These are phyloP conservation scores for Alternaria ventricosa DNA, from an alignment of 2,329 filamentous ascomycete species.

Conservation along the genomic window DNA sequence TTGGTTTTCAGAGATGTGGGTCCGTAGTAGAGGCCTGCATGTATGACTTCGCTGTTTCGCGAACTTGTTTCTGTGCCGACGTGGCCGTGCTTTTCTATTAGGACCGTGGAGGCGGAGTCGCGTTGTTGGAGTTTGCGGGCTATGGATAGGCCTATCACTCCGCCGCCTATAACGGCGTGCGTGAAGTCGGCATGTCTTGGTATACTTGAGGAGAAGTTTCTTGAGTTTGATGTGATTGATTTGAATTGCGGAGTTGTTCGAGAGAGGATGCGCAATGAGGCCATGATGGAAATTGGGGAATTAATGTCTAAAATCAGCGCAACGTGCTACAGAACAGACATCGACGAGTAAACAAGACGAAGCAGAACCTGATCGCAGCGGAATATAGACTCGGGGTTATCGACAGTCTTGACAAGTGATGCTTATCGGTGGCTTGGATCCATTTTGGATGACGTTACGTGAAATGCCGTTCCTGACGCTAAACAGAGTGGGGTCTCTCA, in stretches of 20 bases:
- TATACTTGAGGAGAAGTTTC: constrained; percentile 36
- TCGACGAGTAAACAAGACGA: neutral
- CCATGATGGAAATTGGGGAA: constrained; percentile 13
- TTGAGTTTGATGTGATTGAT: neutral
- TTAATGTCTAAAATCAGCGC: neutral
- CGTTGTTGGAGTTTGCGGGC: constrained; percentile 72
- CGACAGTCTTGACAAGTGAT: neutral
- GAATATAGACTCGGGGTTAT: neutral
- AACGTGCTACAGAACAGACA: neutral
- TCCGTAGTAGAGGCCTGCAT: constrained; percentile 93
- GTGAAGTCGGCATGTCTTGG: constrained; percentile 64
- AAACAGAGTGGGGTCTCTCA: constrained; percentile 2
- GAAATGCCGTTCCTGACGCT: constrained; percentile 11
- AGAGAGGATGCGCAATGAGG: constrained; percentile 12
- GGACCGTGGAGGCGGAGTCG: constrained; percentile 69
- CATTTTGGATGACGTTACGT: constrained; percentile 11
- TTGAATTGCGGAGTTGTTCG: neutral
- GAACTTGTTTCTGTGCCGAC: constrained; percentile 87
- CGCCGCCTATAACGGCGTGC: constrained; percentile 71
- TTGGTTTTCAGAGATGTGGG: constrained; percentile 76
- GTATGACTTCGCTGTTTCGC: constrained; percentile 94
- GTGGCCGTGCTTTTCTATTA: constrained; percentile 79
- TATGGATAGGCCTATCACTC: constrained; percentile 80
- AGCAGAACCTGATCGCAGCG: neutral
- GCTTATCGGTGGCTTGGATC: constrained; percentile 2